These are phyloP conservation scores for Epicoccum nigrum DNA, from an alignment of 2,329 filamentous ascomycete genomes.

Conservation along the genomic window DNA sequence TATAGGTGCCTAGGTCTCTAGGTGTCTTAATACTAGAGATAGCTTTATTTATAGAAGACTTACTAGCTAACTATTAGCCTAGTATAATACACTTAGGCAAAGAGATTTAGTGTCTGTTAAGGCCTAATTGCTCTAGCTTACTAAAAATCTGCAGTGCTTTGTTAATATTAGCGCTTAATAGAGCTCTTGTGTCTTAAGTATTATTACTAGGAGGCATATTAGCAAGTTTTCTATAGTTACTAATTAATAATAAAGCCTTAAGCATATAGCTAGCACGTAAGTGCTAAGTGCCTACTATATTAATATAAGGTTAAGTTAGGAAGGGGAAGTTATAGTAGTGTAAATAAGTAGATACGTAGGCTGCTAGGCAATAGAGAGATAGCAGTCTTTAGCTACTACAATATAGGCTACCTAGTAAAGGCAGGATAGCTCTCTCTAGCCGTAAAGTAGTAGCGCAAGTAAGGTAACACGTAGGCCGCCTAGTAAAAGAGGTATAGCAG, in stretches of 20 bases:
- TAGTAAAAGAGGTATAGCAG: too few species aligned
- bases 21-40: slow-evolving; percentile 72
- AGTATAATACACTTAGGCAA: slow-evolving; percentile 82
- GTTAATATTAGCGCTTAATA: slow-evolving; percentile 67
- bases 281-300: too few species aligned
- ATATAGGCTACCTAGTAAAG: too few species aligned
- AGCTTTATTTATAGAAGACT: slow-evolving; percentile 65
- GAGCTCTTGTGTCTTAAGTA: slow-evolving; percentile 14
- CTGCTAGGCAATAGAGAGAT: too few species aligned
- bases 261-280: not conserved
- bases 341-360: too few species aligned
- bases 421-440: too few species aligned
- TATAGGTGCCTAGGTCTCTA: slow-evolving; percentile 74
- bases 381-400: too few species aligned
- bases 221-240: not conserved
- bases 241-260: not conserved
- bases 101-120: slow-evolving; percentile 69
- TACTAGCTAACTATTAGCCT: slow-evolving; percentile 81
- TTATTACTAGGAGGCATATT: not conserved
- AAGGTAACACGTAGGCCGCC: too few species aligned
- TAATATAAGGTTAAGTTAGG: too few species aligned
- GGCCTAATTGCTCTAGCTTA: slow-evolving; percentile 70
- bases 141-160: slow-evolving; percentile 69
- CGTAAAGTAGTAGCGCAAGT: too few species aligned
- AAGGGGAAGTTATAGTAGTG: too few species aligned